These are phyloP conservation scores for Dothidotthia symphoricarpi DNA, from an alignment of 2,329 filamentous ascomycete genomes.

Conservation along the genomic window DNA sequence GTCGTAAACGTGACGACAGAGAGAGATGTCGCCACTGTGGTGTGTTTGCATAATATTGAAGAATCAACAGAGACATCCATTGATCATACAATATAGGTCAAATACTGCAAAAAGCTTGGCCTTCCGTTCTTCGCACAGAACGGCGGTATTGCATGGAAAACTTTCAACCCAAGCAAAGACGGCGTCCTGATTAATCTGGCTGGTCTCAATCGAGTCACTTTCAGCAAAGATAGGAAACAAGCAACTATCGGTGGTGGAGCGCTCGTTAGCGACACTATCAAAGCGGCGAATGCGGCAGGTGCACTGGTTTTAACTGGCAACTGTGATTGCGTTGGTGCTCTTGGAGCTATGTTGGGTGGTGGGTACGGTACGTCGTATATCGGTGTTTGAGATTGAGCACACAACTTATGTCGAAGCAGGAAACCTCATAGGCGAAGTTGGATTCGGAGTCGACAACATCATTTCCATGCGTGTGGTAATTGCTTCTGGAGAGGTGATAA, in stretches of 20 bases:
- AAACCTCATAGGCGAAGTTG: slow-evolving; percentile 54
- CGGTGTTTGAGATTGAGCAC: no score
- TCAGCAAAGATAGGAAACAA: slow-evolving; percentile 24
- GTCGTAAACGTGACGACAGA: slow-evolving; percentile 23
- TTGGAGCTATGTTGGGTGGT: slow-evolving; percentile 46
- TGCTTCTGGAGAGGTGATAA: slow-evolving; percentile 31
- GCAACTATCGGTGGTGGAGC: slow-evolving; percentile 35
- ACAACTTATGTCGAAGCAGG: no score
- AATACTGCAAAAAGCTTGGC: slow-evolving; percentile 17
- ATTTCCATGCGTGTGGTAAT: slow-evolving; percentile 26
- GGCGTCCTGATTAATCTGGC: slow-evolving; percentile 34
- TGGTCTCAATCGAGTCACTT: slow-evolving; percentile 23
- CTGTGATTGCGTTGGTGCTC: slow-evolving; percentile 33
- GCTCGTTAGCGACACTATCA: slow-evolving; percentile 38
- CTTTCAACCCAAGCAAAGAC: slow-evolving; percentile 20
- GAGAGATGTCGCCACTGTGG: slow-evolving; percentile 20
- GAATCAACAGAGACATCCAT: no score
- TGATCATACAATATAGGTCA: slow-evolving; percentile 17
- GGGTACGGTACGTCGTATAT: slow-evolving; percentile 50
- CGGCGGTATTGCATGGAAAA: slow-evolving; percentile 31
- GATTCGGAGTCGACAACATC: slow-evolving; percentile 55
- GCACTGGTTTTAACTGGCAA: slow-evolving; percentile 30
- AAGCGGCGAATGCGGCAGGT: slow-evolving; percentile 40
- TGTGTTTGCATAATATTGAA: slow-evolving; percentile 5
- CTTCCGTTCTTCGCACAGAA: slow-evolving; percentile 31